Percentiles rank a stretch among this genome's conserved stretches.
phyloP scores from a whole-genome alignment of 805 yeast genomes.

The Starmerella kuoi region DNA sequence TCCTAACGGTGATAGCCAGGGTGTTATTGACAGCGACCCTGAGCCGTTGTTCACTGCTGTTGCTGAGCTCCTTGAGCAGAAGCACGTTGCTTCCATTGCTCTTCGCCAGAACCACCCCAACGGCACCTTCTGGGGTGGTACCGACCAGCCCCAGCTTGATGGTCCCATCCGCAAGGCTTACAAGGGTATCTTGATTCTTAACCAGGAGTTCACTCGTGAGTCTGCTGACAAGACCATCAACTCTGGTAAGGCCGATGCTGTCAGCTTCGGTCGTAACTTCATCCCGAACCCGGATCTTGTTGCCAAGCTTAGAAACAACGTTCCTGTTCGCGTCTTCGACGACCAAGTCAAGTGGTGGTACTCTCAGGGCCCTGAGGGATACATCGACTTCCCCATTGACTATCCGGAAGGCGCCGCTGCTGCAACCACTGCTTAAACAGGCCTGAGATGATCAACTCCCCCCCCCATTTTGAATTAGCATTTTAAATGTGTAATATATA shows the following conservation, averaged over 20 bases:
- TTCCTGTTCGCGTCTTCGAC: constrained; percentile 25
- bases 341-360: constrained; percentile 35
- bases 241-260: constrained; percentile 17
- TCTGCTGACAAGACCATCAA: constrained; percentile 12
- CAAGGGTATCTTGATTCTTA: constrained; percentile 15
- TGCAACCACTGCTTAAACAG: not conserved
- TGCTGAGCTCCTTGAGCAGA: constrained; percentile 23
- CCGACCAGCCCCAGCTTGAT: constrained; percentile 13
- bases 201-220: constrained; percentile 16
- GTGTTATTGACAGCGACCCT: constrained; percentile 25
- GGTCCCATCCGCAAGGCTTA: constrained; percentile 14
- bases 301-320: constrained; percentile 33
- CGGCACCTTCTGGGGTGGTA: constrained; percentile 15
- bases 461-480: too few relatives aligned
- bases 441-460: too few relatives aligned
- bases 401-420: too few relatives aligned
- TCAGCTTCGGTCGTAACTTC: constrained; percentile 37
- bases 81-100: constrained; percentile 36
- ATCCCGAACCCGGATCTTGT: constrained; percentile 45
- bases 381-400: constrained; percentile 34
- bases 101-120: constrained; percentile 37
- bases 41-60: constrained; percentile 29
- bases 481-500: too few relatives aligned
- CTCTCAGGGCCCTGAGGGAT: constrained; percentile 31
- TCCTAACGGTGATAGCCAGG: constrained; percentile 24